Evolutionary conservation across 768 basidiomycete species (phyloP), one percentile per base, ranked within the genome.

Genomic region (Boletus rex-veris): DNA sequence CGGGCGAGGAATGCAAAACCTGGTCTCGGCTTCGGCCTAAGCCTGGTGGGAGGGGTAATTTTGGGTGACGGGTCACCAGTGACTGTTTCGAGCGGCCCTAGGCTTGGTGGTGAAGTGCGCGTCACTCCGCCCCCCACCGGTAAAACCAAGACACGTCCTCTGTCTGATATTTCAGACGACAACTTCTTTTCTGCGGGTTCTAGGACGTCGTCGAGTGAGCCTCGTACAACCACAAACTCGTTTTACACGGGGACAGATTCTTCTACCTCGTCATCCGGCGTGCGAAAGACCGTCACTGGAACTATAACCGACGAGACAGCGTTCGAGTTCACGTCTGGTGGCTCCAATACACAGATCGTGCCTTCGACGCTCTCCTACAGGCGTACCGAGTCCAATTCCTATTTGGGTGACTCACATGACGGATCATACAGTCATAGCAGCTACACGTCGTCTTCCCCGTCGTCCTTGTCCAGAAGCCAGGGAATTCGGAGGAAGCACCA

Each of bases 61-160:
- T 64, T 76, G 5, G 74, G 80, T 8, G 80, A 78, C 36, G 81
- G 79, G 1, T 83, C 84, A 7, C 85, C 88, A 0, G 86, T 87
- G n/a, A 87, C 86, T 0, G 75, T 86, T 2, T 86, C 85, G 0
- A 88, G 86, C 61, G 86, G 84, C 2, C 78, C 84, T 14, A 67
- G 74, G 26, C 69, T 77, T 24, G 58, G 76, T 12, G 63, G 72
- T 12, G 70, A 75, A 51, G 61, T 84, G 33, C 74, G 67, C 58
- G 74, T 72, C 60, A 80, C 66, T 41, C 78, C 79, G 0, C 78
- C 77, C 1, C 80, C 80, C 10, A 76, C 71, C 41, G 66, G 70
- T 58, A 53, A 64, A 64, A 59, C 62, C 30, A 68, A 63, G 63
- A 42, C 60, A 16, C 60, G 68, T 61, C 54, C 68, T 49, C 56